Base-by-base conservation (phyloP, 768 basidiomycete species). In the Kwoniella bestiolae region DNA sequence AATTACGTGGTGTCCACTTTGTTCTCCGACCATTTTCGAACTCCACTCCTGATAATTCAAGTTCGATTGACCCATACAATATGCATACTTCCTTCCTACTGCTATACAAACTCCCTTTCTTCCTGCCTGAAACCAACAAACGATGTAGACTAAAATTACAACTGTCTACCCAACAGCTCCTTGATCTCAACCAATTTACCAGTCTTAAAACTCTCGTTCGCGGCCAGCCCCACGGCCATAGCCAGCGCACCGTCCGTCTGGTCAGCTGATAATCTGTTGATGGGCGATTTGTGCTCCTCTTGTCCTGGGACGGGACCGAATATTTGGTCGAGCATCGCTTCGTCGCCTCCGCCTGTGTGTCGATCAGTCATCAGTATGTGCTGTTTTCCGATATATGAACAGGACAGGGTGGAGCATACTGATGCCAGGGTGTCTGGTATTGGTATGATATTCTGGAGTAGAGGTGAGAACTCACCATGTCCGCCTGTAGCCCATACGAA, bases 171-270 rank as follows among this genome's bases (percentile, higher is more conserved):
- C 25, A 79, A 52, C 35, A 82, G 70, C 59, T 80, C 77, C 57
- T 79, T 77, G 12, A 85, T 68, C 44, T 83, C 75, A 11, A 83
- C 76, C 70, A 85, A 83, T 66, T 84, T 77, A 11, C 82, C 83
- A 3, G 82, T 84, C 72, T 79, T 83, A 77, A 86, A 85, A 58
- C 83, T 84, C 76, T 85, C 83, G 67, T 85, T 86, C 11, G 85
- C 85, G 45, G 84, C 72, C 18, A 86, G 67, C 0, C 85, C 84
- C 6, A 85, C 84, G 16, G 84, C 84, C 58, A 85, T 78, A 7
- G 85, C 84, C 70, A 74, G 38, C 28, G 72, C 82, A 8, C 85
- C 85, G 65, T 86, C 85, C 50, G 81, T 74, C 73, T 86, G 84
- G 60, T 81, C 84, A 12, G 85, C 85, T 12, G 82, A 79, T 59